Conservation (phyloP, 2,329 filamentous ascomycete species). For the Hirsutella minnesotensis region DNA sequence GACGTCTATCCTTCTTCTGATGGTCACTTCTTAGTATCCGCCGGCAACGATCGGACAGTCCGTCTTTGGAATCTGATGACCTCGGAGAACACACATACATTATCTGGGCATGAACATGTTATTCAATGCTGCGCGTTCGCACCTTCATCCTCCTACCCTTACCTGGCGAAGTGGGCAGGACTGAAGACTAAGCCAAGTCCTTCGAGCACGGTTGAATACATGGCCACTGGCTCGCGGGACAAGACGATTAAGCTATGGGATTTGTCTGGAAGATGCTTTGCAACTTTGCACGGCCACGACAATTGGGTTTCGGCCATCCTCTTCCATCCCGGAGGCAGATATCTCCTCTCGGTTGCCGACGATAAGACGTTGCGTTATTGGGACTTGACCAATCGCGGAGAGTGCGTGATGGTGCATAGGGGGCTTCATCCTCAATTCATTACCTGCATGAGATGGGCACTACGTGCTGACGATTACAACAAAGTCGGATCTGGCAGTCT, state of each 20-base stretch:
- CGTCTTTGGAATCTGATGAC: conserved; percentile 65
- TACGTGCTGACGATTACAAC: conserved; percentile 18
- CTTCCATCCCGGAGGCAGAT: conserved; percentile 88
- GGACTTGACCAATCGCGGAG: conserved; percentile 82
- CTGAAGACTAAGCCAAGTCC: conserved; percentile 69
- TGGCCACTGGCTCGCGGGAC: conserved; percentile 80
- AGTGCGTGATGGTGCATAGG: conserved; percentile 70
- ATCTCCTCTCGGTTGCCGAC: conserved; percentile 73
- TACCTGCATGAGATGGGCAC: conserved; percentile 79
- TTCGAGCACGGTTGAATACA: conserved; percentile 68
- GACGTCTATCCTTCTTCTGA: conserved; percentile 72
- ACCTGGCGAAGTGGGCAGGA: conserved; percentile 66
- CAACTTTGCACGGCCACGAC: conserved; percentile 77
- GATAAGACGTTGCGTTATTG: conserved; percentile 90
- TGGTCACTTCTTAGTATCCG: conserved; percentile 68
- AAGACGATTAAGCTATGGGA: conserved; percentile 90
- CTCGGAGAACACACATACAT: conserved; percentile 61
- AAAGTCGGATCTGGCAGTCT: conserved; percentile 2
- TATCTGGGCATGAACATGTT: conserved; percentile 74
- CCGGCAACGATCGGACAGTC: conserved; percentile 68
- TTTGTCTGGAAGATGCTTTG: conserved; percentile 69
- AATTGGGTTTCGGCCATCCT: conserved; percentile 84
- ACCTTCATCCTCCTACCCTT: conserved; percentile 61
- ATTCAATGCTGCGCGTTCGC: conserved; percentile 82
- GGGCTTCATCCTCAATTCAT: conserved; percentile 78